A percentile compares a stretch with the other conserved stretches of the same genome.
Conservation (phyloP, 345 rosid genomes). For the Lumnitzera littorea region DNA sequence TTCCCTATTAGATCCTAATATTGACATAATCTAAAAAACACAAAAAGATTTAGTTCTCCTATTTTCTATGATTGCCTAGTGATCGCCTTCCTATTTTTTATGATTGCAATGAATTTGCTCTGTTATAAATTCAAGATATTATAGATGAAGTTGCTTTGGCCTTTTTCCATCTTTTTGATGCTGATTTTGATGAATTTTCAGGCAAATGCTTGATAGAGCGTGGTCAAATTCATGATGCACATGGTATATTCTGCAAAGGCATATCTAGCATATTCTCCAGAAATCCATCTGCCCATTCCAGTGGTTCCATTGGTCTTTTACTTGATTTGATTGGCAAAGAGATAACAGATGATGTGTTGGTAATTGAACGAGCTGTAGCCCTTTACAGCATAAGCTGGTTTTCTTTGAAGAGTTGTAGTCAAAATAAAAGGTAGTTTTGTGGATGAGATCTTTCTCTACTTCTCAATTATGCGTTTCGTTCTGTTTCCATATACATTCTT, state of each 20-base stretch:
- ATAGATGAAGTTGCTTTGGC: not conserved
- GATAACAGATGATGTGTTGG: constrained; percentile 45
- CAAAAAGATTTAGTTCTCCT: no score
- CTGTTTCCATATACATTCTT: no score
- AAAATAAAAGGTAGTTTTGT: constrained; percentile 42
- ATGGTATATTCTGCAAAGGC: constrained; percentile 54
- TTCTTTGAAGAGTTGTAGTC: constrained; percentile 39
- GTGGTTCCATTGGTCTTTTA: constrained; percentile 25
- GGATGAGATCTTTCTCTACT: not conserved
- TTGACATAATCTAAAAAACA: no score
- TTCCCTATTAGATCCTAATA: no score
- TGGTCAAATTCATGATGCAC: constrained; percentile 53
- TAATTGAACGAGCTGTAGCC: constrained; percentile 58
- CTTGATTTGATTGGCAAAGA: constrained; percentile 67
- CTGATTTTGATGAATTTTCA: constrained; percentile 14
- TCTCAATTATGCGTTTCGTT: no score
- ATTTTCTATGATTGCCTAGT: no score
- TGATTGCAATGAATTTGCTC: no score
- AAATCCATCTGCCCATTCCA: constrained; percentile 28
- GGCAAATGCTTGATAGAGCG: constrained; percentile 58
- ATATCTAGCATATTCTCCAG: constrained; percentile 40
- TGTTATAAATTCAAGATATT: not conserved
- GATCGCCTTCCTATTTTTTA: no score
- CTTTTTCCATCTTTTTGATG: constrained; percentile 1
- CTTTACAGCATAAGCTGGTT: constrained; percentile 64